Base-by-base conservation (phyloP, 2,329 filamentous ascomycete genomes). In the Botryotinia convoluta region DNA sequence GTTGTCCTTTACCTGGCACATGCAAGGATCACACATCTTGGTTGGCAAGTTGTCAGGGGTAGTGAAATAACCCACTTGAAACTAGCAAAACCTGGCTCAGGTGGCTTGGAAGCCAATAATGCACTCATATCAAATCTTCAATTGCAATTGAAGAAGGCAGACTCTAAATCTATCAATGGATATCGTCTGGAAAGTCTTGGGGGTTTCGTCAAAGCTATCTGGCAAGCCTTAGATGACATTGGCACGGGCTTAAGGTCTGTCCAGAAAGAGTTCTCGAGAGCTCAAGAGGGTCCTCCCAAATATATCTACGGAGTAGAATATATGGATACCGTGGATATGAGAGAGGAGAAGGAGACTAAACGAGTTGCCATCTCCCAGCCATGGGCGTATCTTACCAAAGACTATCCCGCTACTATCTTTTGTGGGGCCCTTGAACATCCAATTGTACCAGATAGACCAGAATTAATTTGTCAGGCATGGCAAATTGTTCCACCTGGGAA, bases 261-360 rank as follows among this genome's bases (percentile, higher is more conserved):
- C 45, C 22, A 68, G n/a, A 57, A 39, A 32, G 48, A 54, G 8
- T 68, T 54, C 37, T 14, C 37, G 12, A 69, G 29, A 29, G 51
- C 37, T 37, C 42, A 45, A 26, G 32, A 35, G 18, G 7, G 20
- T 14, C 48, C 51, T 39, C 51, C 51, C 4, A 35, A 14, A 29
- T 69, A 32, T 22, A 59, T 69, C 14, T 44, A 69, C 57, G 51
- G 51, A 18, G 48, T 69, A 10, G 51, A 69, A 10, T 60, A 69
- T 22, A 5, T 35, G 37, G 65, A 69, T 57, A 16, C 42, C 1
- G 26, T 69, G 35, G n/a, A 60, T 29, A 29, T 57, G 35, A 42
- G 39, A 44, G 4, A 14, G 39, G 42, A 18, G 5, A 57, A 57
- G 48, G 12, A 20, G 29, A 59, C 29, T 3, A 39, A 60, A 32